Percentiles rank a stretch among this genome's conserved stretches.
These are phyloP conservation scores for Thymus mandschuricus DNA, from an alignment of 257 asterid genomes.

Conservation along the genomic window DNA sequence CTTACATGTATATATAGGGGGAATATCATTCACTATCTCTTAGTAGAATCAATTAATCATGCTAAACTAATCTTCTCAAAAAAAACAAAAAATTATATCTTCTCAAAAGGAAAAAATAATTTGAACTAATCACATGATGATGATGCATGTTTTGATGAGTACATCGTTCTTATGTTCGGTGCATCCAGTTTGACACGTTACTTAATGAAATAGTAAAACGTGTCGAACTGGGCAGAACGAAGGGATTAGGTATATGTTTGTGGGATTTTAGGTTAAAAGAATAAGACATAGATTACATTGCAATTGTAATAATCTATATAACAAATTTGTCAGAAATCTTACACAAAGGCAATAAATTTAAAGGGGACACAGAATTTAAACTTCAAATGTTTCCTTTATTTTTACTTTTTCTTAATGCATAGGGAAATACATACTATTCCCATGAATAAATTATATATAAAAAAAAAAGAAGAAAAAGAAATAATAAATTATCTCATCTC, in stretches of 20 bases:
- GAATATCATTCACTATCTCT: too few relatives aligned
- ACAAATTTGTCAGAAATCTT: not conserved
- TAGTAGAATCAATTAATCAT: too few relatives aligned
- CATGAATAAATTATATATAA: constrained; percentile 22
- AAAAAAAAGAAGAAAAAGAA: not conserved
- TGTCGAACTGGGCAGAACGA: too few relatives aligned
- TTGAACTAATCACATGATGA: not conserved
- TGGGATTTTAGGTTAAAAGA: not conserved
- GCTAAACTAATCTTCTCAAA: too few relatives aligned
- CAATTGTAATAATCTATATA: not conserved
- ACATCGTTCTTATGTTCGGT: too few relatives aligned
- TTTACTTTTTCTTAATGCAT: not conserved
- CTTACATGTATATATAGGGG: too few relatives aligned
- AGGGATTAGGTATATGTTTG: not conserved
- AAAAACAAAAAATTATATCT: too few relatives aligned
- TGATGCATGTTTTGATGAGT: too few relatives aligned
- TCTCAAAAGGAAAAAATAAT: too few relatives aligned
- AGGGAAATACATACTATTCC: constrained; percentile 19
- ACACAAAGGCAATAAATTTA: not conserved
- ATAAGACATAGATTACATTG: not conserved
- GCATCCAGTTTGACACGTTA: too few relatives aligned
- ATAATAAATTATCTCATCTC: not conserved
- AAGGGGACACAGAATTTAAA: not conserved
- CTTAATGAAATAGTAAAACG: too few relatives aligned
- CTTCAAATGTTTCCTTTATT: constrained; percentile 1